Percentiles rank a stretch among this genome's conserved stretches.
These are phyloP conservation scores for Orbilia javanica DNA, from an alignment of 2,329 filamentous ascomycete species.

Conservation along the genomic window DNA sequence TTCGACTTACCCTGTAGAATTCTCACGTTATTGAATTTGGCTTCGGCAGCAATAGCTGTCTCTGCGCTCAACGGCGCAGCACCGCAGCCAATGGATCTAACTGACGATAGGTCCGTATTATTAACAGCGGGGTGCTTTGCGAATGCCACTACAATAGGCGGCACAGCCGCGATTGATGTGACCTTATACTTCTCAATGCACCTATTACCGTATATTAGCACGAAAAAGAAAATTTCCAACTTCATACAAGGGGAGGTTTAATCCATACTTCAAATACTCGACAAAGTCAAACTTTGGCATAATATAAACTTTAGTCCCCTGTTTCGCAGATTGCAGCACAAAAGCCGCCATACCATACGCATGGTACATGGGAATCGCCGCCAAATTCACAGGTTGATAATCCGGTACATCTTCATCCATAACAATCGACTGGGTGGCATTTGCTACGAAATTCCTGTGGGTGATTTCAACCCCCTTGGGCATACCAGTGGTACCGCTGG, in stretches of 20 bases:
- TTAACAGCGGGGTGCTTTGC: slow-evolving; percentile 77
- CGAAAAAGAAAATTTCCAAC: background rate
- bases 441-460: slow-evolving; percentile 81
- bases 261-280: slow-evolving; percentile 72
- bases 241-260: background rate
- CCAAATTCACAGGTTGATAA: slow-evolving; percentile 59
- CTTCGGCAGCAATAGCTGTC: slow-evolving; percentile 71
- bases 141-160: slow-evolving; percentile 79
- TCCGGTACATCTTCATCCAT: slow-evolving; percentile 65
- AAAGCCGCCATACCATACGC: slow-evolving; percentile 77
- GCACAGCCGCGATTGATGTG: slow-evolving; percentile 76
- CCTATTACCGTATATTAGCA: slow-evolving; percentile 2
- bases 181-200: slow-evolving; percentile 77
- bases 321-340: slow-evolving; percentile 71
- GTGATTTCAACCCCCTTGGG: slow-evolving; percentile 87
- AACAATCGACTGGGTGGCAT: slow-evolving; percentile 73
- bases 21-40: slow-evolving; percentile 50
- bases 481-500: slow-evolving; percentile 81
- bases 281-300: slow-evolving; percentile 83
- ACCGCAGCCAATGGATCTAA: slow-evolving; percentile 73
- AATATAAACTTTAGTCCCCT: slow-evolving; percentile 77
- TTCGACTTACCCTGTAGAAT: slow-evolving; percentile 47
- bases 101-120: slow-evolving; percentile 76
- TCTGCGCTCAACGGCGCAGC: slow-evolving; percentile 77
- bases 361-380: slow-evolving; percentile 80